These are phyloP conservation scores for Wickerhamomyces queroliae DNA, from an alignment of 805 yeast species.

Conservation along the genomic window DNA sequence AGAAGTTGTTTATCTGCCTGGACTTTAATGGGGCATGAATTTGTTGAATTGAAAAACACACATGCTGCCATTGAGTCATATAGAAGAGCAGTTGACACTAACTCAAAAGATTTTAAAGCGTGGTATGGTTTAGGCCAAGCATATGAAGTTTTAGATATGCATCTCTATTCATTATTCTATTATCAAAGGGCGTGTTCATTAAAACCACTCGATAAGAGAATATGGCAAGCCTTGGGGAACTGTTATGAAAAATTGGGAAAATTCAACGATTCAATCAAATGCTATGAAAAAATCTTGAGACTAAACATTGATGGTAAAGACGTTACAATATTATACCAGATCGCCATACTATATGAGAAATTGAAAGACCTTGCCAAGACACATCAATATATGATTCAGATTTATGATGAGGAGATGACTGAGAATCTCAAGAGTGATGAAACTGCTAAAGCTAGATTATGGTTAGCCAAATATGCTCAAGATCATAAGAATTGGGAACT, in stretches of 20 bases:
- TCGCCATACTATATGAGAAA: slow-evolving; percentile 64
- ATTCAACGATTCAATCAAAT: slow-evolving; percentile 65
- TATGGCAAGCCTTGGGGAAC: slow-evolving; percentile 94
- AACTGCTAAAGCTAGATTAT: slow-evolving; percentile 72
- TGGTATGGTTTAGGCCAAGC: slow-evolving; percentile 99
- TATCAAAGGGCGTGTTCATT: slow-evolving; percentile 87
- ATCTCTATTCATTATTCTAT: slow-evolving; percentile 83
- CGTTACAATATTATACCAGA: slow-evolving; percentile 49
- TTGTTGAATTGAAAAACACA: slow-evolving; percentile 90
- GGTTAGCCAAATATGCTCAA: slow-evolving; percentile 75
- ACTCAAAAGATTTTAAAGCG: slow-evolving; percentile 85
- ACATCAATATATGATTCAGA: slow-evolving; percentile 33
- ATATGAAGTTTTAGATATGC: slow-evolving; percentile 94
- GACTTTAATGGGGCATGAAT: slow-evolving; percentile 99
- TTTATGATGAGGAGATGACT: slow-evolving; percentile 52
- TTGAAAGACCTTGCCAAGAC: slow-evolving; percentile 33
- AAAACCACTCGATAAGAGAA: slow-evolving; percentile 83
- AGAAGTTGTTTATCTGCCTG: slow-evolving; percentile 83
- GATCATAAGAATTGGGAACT: slow-evolving; percentile 49
- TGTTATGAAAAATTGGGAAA: slow-evolving; percentile 80
- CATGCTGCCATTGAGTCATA: slow-evolving; percentile 97
- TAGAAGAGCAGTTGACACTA: slow-evolving; percentile 87
- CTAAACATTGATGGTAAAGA: slow-evolving; percentile 50
- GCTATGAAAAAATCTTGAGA: slow-evolving; percentile 71
- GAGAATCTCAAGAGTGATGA: slow-evolving; percentile 64